Evolutionary conservation across 2,329 filamentous ascomycete species (phyloP), one percentile per base, ranked within the genome.

Genomic region (Nemania serpens): DNA sequence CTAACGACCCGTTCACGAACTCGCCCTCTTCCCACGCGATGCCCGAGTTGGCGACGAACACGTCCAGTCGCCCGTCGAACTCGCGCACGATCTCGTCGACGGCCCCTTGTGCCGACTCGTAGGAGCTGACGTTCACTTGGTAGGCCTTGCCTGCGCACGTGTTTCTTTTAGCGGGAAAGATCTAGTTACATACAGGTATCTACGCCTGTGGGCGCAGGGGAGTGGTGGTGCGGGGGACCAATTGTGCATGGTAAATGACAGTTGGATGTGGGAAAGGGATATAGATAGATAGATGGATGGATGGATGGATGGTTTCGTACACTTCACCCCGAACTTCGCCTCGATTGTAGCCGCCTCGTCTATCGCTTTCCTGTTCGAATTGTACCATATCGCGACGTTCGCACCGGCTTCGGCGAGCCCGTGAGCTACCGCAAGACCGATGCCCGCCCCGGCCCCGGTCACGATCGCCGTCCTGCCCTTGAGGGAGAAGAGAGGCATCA

Each of bases 1-100:
- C 82, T 17, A 88, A 71, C 5, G 84, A 77, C 22, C 87, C 88
- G 63, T 91, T 87, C 37, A 91, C 79, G 72, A 89, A 86, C 9
- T 86, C 73, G 0, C 88, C 88, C 61, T 91, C 81, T 2, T 83
- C 87, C 89, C 89, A 93, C 0, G 87, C 82, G 55, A 93, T 87
- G 53, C 90, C 90, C 13, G 88, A 88, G 72, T 95, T 94, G 68
- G 91, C 90, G 46, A 93, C 85, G 69, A 94, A 92, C 66, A 92
- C 81, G 69, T 93, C 91, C 9, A 94, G 83, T 5, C 89, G 85
- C 61, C 88, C 88, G 71, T 89, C 87, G 76, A 93, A 90, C 15
- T 93, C 89, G 61, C 78, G 73, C 45, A 88, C 77, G 63, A 85
- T 82, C 7, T 78, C 74, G 61, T 81, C 75, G 42, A 89, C 78